Evolutionary conservation across 768 basidiomycete genomes (phyloP), one percentile per base, ranked within the genome.

Genomic region (Phylloporus rhodoxanthus): DNA sequence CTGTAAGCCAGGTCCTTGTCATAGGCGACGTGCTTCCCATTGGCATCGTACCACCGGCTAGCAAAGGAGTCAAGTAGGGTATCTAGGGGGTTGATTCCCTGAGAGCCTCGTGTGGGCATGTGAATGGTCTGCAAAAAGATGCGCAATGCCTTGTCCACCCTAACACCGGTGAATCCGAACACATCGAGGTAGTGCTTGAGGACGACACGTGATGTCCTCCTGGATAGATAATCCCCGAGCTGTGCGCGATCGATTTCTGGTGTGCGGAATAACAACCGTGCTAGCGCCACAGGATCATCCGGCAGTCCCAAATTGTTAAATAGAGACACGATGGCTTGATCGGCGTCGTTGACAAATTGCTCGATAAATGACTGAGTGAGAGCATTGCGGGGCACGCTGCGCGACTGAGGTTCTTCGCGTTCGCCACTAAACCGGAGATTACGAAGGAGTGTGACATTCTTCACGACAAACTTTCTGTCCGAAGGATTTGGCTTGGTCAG

Each of bases 1-100:
- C 81, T 81, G 55, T 78, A 72, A 13, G 88, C 84, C 54, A 90
- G 73, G 60, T 91, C 88, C 67, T 81, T 86, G 70, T 91, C 87
- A 61, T 85, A 94, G 2, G 85, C 79, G 21, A 91, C 82, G 21
- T 79, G 75, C 42, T 77, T 74, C 6, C 82, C 78, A 62, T 99
- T 98, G 17, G 89, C 86, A 52, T 92, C 88, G 59, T 90, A 89
- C 89, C 93, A 98, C 25, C 88, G 79, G 56, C 80, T 77, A 13
- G 92, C 87, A 63, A 99, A 92, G 9, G 85, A 79, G 58, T 89
- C 83, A 26, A 97, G 75, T 2, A 96, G 72, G 57, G 83, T 76
- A 51, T 81, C 76, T 33, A 82, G 57, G 10, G 68, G 61, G 19
- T 20, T 55, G 28, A 45, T 37, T 47, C 61, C 68, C 30, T 68